phyloP scores from a whole-genome alignment of 257 asterid species.

The Capsicum rhomboideum region DNA sequence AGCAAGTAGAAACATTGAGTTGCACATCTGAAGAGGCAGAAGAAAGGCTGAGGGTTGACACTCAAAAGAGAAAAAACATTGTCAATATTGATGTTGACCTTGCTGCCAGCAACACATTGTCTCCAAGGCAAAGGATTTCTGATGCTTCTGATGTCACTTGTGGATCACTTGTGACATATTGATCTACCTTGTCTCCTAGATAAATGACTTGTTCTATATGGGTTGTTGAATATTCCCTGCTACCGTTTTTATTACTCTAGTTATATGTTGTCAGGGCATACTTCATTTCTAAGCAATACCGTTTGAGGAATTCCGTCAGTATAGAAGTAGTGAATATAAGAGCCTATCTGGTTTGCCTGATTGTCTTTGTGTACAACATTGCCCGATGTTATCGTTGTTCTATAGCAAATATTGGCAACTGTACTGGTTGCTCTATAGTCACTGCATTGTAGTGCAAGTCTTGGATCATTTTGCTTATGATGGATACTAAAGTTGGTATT shows the following conservation, averaged over 20 bases:
- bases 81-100: conserved; percentile 65
- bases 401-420: background rate
- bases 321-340: background rate
- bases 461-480: background rate
- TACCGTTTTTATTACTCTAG: background rate
- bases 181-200: conserved; percentile 11
- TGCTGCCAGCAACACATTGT: conserved; percentile 63
- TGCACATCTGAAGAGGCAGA: conserved; percentile 38
- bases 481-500: background rate
- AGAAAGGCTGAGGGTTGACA: conserved; percentile 38
- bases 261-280: background rate
- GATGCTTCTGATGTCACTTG: conserved; percentile 78
- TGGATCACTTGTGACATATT: conserved; percentile 64
- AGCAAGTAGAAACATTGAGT: conserved; percentile 25
- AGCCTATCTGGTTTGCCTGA: background rate
- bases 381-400: background rate
- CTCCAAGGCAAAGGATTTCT: conserved; percentile 74
- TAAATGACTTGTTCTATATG: background rate
- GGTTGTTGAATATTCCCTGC: background rate
- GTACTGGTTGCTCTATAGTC: background rate
- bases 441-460: background rate
- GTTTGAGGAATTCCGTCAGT: background rate
- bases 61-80: conserved; percentile 79
- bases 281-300: background rate
- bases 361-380: background rate